phyloP scores from a whole-genome alignment of 2,329 filamentous ascomycete species.

The Didymella sp. region DNA sequence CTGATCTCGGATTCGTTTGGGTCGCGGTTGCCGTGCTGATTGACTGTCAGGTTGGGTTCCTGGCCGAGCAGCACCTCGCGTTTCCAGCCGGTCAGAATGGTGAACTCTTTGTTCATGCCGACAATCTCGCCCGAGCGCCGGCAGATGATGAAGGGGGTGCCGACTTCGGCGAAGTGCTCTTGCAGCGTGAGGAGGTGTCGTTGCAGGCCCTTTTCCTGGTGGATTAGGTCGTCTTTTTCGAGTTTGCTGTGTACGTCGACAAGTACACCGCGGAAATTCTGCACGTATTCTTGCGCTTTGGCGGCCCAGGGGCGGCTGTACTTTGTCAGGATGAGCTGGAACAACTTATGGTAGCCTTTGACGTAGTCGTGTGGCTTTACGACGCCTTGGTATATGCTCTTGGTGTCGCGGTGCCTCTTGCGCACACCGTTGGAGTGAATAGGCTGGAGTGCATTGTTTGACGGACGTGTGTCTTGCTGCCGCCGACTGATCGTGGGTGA shows the following conservation, averaged over 20 bases:
- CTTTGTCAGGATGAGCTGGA: slow-evolving; percentile 77
- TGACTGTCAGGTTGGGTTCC: slow-evolving; percentile 85
- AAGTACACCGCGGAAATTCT: slow-evolving; percentile 89
- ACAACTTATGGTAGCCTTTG: slow-evolving; percentile 86
- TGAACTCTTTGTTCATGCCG: slow-evolving; percentile 94
- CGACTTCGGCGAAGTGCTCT: slow-evolving; percentile 84
- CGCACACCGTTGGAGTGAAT: slow-evolving; percentile 45
- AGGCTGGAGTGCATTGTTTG: slow-evolving; percentile 43
- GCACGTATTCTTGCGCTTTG: slow-evolving; percentile 84
- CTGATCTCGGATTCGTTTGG: slow-evolving; percentile 50
- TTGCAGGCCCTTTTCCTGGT: slow-evolving; percentile 98
- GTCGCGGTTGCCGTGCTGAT: slow-evolving; percentile 65
- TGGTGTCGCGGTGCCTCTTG: slow-evolving; percentile 73
- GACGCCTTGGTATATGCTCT: slow-evolving; percentile 85
- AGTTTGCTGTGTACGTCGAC: slow-evolving; percentile 91
- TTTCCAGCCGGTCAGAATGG: slow-evolving; percentile 92
- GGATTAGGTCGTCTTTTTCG: slow-evolving; percentile 86
- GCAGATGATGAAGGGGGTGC: slow-evolving; percentile 90
- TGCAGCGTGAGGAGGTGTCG: slow-evolving; percentile 91
- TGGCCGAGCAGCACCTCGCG: slow-evolving; percentile 88
- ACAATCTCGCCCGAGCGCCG: slow-evolving; percentile 94
- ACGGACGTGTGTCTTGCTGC: slow-evolving; percentile 34
- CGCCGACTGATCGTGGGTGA: slow-evolving; percentile 39
- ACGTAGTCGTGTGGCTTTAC: slow-evolving; percentile 93
- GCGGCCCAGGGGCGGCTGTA: slow-evolving; percentile 79